Evolutionary conservation across 1,284 basidiomycete genomes (phyloP).

Genomic region (Apiotrichum sp.): DNA sequence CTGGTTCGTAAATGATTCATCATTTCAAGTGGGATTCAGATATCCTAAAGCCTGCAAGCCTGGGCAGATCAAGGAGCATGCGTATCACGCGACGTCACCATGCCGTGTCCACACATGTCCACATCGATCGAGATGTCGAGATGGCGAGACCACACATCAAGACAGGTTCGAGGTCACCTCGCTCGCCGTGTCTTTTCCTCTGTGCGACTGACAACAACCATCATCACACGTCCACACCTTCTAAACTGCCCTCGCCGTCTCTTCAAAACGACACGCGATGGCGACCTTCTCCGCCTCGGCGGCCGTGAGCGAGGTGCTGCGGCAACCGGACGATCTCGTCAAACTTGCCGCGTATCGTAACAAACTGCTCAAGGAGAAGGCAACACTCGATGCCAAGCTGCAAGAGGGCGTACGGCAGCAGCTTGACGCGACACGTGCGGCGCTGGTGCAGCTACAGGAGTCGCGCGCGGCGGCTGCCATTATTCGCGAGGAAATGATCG

Average conservation of each 20-base stretch:
- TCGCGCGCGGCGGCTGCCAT: conserved; percentile 76
- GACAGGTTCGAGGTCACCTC: no score
- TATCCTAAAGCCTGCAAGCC: no score
- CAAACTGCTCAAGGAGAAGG: conserved; percentile 93
- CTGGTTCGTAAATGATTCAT: no score
- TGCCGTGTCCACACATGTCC: no score
- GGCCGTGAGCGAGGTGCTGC: conserved; percentile 61
- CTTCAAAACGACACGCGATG: conserved; percentile 11
- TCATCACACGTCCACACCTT: conserved; percentile 7
- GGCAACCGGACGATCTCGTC: conserved; percentile 86
- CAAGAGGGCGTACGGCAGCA: conserved; percentile 92
- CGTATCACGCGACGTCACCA: no score
- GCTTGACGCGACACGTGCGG: conserved; percentile 83
- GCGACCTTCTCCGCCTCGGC: conserved; percentile 33
- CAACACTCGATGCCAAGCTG: conserved; percentile 84
- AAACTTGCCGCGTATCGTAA: conserved; percentile 85
- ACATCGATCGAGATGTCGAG: no score
- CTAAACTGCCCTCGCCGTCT: background rate
- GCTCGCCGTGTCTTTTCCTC: no score
- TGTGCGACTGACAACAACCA: no score
- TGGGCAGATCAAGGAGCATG: no score
- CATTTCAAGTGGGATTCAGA: no score
- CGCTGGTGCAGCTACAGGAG: conserved; percentile 74
- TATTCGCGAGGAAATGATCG: conserved; percentile 87
- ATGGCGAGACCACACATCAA: no score